Evolutionary conservation across 768 basidiomycete species (phyloP).

Genomic region (Boletellus emodensis): DNA sequence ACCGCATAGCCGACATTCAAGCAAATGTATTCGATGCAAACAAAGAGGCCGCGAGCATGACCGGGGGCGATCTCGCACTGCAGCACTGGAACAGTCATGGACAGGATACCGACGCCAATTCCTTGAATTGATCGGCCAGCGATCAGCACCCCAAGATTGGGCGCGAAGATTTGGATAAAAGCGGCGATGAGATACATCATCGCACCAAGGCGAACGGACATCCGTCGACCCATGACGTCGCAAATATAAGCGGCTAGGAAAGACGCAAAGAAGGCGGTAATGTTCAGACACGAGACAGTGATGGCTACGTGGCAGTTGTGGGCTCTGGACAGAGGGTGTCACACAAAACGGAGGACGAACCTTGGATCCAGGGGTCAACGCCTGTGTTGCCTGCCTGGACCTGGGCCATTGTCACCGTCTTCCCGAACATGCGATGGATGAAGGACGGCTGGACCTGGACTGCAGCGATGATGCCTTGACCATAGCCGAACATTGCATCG

Average conservation of each 20-base stretch:
- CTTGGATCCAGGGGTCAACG: slow-evolving; percentile 44
- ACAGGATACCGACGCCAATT: slow-evolving; percentile 47
- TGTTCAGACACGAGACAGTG: slow-evolving; percentile 46
- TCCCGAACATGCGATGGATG: slow-evolving; percentile 46
- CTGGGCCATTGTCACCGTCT: slow-evolving; percentile 40
- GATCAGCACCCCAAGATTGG: slow-evolving; percentile 38
- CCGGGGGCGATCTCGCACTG: slow-evolving; percentile 48
- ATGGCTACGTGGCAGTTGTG: slow-evolving; percentile 34
- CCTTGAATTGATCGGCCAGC: slow-evolving; percentile 46
- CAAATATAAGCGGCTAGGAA: slow-evolving; percentile 46
- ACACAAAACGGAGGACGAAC: slow-evolving; percentile 24
- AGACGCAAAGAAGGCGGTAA: slow-evolving; percentile 47
- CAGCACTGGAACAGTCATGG: slow-evolving; percentile 47
- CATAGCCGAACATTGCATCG: slow-evolving; percentile 55
- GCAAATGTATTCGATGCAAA: slow-evolving; percentile 51
- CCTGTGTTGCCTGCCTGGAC: slow-evolving; percentile 41
- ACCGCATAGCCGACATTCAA: slow-evolving; percentile 48
- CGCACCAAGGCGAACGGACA: slow-evolving; percentile 48
- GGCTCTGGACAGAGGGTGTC: neutral
- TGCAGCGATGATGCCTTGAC: slow-evolving; percentile 50
- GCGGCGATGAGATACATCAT: slow-evolving; percentile 47
- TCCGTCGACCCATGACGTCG: slow-evolving; percentile 47
- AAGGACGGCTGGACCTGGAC: slow-evolving; percentile 52
- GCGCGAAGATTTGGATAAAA: slow-evolving; percentile 47
- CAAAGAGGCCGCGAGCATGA: slow-evolving; percentile 48